Conservation (phyloP, 2,329 filamentous ascomycete species). For the Ilyonectria sp. region DNA sequence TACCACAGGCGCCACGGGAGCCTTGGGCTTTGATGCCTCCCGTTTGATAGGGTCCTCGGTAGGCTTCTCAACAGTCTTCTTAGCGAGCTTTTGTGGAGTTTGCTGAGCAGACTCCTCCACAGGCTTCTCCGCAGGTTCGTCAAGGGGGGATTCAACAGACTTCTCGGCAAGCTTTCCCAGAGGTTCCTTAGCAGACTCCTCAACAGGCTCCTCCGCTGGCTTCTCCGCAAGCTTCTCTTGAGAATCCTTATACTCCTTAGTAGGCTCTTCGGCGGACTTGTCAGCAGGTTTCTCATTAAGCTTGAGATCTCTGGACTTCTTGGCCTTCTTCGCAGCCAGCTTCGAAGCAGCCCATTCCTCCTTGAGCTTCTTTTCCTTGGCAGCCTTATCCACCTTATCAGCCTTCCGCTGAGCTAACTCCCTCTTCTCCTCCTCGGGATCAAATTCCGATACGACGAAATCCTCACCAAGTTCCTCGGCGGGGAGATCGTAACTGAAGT, state of each 20-base stretch:
- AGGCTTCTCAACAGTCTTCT: background rate
- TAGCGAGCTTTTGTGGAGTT: background rate
- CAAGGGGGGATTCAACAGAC: background rate
- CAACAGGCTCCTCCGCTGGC: background rate
- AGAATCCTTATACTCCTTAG: background rate
- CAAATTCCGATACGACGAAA: constrained; percentile 38
- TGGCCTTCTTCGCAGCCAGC: background rate
- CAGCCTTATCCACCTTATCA: background rate
- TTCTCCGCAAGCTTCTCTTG: background rate
- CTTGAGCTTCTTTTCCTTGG: background rate
- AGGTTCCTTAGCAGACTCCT: background rate
- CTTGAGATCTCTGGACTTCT: background rate
- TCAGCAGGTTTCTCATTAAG: background rate
- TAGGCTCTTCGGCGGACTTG: background rate
- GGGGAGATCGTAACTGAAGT: constrained; percentile 47
- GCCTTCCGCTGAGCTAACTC: background rate
- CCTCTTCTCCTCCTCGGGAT: constrained; percentile 19
- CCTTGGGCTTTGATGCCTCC: background rate
- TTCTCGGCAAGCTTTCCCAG: background rate
- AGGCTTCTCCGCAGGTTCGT: background rate
- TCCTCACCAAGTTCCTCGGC: constrained; percentile 44
- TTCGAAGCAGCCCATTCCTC: background rate
- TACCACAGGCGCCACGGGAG: background rate
- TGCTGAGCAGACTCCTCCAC: background rate
- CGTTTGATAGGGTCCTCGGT: background rate